Base-by-base conservation (phyloP, 805 yeast species). In the Candida incommunis region DNA sequence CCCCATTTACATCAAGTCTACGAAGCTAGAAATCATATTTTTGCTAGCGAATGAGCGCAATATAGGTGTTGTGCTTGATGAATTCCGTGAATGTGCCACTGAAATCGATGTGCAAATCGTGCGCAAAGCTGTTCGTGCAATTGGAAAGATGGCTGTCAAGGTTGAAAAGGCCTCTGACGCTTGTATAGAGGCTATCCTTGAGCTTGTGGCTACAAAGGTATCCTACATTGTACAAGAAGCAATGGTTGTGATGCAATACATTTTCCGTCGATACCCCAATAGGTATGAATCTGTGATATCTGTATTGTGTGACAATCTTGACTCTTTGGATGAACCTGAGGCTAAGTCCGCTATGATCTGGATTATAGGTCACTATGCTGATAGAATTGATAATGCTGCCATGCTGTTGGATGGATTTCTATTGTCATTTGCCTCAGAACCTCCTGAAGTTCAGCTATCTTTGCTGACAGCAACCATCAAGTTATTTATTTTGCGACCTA, bases 91-190 rank as follows among this genome's bases (percentile, higher is more conserved):
- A 54, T 88, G 88, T 60, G 94, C 94, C 3, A 75, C 86, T 0
- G 95, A 85, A 54, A 78, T 84, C 13, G 96, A 88, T 60, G 73
- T 79, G 22, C 81, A 82, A 47, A 85, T 87, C 80, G 84, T 88
- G 1, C 68, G 94, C 46, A 83, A 86, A 55, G 87, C 96, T 0
- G 77, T 90, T 2, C 66, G 94, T 48, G 95, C 95, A 0, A 77
- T 90, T 49, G 96, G 96, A 2, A 84, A 87, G 55, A 65, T 90
- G 20, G 94, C 96, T 0, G 77, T 87, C 23, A 85, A 84, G 55
- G 62, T 86, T 15, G 77, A 76, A 22, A 60, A 60, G 5, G 76
- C 83, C 0, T 78, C 88, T 0, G 64, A 68, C 3, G 68, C 68
- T 22, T 84, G 94, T 60, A 80, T 84, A 2, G 71, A 72, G 3